These are phyloP conservation scores for Russula sp. DNA, from an alignment of 768 basidiomycete species.

Conservation along the genomic window DNA sequence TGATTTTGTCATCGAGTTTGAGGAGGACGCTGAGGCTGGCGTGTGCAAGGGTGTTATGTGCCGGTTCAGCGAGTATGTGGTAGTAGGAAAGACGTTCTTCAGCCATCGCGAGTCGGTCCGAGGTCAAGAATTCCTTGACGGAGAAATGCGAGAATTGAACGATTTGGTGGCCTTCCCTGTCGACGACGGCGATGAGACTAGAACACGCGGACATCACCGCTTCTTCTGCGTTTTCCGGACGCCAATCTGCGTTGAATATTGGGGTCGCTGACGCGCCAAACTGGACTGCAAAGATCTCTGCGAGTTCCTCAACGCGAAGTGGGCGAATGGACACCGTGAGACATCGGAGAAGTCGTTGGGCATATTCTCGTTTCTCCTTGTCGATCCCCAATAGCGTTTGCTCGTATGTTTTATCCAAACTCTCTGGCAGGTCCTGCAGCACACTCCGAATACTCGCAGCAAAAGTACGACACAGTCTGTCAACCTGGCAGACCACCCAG, in stretches of 20 bases:
- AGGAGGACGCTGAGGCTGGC: slow-evolving; percentile 15
- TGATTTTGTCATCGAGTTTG: slow-evolving; percentile 1
- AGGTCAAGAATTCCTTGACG: slow-evolving; percentile 24
- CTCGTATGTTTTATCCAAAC: not conserved
- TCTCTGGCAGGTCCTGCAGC: not conserved
- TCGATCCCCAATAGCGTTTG: not conserved
- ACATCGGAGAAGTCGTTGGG: slow-evolving; percentile 7
- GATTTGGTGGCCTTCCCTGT: not conserved
- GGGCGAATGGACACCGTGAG: slow-evolving; percentile 6
- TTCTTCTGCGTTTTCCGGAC: not conserved
- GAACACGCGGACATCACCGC: not conserved
- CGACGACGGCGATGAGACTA: not conserved
- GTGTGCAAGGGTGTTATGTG: slow-evolving; percentile 11
- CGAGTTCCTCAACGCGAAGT: slow-evolving; percentile 11
- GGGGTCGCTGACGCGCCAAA: not conserved
- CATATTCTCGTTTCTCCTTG: not conserved
- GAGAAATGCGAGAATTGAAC: slow-evolving; percentile 18
- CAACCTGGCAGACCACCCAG: not conserved
- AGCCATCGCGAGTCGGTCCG: not conserved
- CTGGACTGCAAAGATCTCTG: slow-evolving; percentile 15
- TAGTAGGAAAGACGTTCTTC: slow-evolving; percentile 12
- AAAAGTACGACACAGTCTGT: not conserved
- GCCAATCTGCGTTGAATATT: slow-evolving; percentile 5
- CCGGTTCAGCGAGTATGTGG: slow-evolving; percentile 1
- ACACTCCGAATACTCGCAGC: not conserved